Base-by-base conservation (phyloP, 2,329 filamentous ascomycete species). In the Leptographium galeiforme region DNA sequence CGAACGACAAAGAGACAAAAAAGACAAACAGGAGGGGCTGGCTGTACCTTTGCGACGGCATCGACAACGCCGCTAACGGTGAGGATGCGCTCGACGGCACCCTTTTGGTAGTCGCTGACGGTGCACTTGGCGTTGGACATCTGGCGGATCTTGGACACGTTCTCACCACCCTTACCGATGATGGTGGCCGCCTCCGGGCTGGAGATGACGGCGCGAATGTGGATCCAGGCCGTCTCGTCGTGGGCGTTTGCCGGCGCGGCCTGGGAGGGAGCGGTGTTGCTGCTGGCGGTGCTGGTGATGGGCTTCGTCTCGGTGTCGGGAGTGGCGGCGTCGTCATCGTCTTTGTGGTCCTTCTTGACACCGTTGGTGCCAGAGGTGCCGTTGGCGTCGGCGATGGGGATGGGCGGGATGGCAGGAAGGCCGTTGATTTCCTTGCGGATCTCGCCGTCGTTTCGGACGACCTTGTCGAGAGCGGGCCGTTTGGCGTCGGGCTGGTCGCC, bases 161-260 rank as follows among this genome's bases (percentile, higher is more conserved):
- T 98, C 75, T 98, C 93, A 66, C 93, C 93, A 58, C 90, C 91
- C 73, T 98, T 98, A 66, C 93, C 93, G 70, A 98, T 98, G 60
- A 96, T 89, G 49, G 93, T 98, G 41, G 93, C 93, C 61, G 93
- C 93, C 70, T 98, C 93, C 47, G 89, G 89, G 69, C 91, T 98
- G 51, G 91, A 95, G 63, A 98, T 98, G 63, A 96, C 90, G 53
- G 93, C 89, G 61, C 93, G 87, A 62, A 98, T 87, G 67, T 98
- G 93, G 61, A 98, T 90, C 91, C 93, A 98, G 48, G 84, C 84
- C 48, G 87, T 89, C 74, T 98, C 93, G 65, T 98, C 93, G 62
- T 93, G 84, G 48, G 82, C 70, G 48, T 72, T 72, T 64, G 73
- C 76, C 57, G 75, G 69, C 67, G 73, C 70, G 64, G 63, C 64